Evolutionary conservation across 116 monocot genomes (phyloP).

Genomic region (Iris pallida): DNA sequence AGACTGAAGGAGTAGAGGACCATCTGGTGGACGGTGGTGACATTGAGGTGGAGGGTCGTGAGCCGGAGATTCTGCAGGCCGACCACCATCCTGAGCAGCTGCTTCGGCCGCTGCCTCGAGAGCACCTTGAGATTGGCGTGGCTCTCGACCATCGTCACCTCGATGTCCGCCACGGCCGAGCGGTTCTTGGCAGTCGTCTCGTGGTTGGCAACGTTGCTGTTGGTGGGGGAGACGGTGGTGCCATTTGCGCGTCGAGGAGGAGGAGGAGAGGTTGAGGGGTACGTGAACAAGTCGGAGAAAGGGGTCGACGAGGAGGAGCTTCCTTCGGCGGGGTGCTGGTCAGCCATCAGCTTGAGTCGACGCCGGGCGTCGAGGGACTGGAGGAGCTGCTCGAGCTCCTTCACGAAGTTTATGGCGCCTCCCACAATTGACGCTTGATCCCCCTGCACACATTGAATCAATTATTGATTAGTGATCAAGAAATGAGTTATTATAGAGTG

Average conservation of each 20-base stretch:
- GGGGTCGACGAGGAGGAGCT: background rate
- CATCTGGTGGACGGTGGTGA: background rate
- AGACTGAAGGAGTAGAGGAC: conserved; percentile 5
- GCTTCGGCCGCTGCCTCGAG: conserved; percentile 5
- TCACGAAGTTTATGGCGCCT: conserved; percentile 30
- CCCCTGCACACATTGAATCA: conserved; percentile 2
- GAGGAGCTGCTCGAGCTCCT: conserved; percentile 30
- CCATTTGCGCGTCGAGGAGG: background rate
- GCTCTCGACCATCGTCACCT: conserved; percentile 55
- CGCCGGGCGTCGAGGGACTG: conserved; percentile 44
- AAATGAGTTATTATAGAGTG: too few relatives aligned
- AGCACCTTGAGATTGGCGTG: conserved; percentile 49
- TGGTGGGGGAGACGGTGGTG: background rate
- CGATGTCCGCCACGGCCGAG: conserved; percentile 27
- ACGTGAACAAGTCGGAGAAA: conserved; percentile 22
- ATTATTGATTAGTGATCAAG: too few relatives aligned
- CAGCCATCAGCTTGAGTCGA: conserved; percentile 9
- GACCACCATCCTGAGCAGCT: conserved; percentile 1
- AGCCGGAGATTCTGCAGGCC: conserved; percentile 2
- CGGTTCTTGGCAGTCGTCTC: conserved; percentile 7
- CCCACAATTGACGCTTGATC: conserved; percentile 36
- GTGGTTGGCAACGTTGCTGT: too few relatives aligned
- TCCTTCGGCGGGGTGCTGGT: background rate
- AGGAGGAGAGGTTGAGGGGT: background rate
- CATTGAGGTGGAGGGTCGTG: conserved; percentile 9